Percentiles rank a stretch among this genome's conserved stretches.
These are phyloP conservation scores for Epichloe sylvatica DNA, from an alignment of 2,329 filamentous ascomycete species.

Conservation along the genomic window DNA sequence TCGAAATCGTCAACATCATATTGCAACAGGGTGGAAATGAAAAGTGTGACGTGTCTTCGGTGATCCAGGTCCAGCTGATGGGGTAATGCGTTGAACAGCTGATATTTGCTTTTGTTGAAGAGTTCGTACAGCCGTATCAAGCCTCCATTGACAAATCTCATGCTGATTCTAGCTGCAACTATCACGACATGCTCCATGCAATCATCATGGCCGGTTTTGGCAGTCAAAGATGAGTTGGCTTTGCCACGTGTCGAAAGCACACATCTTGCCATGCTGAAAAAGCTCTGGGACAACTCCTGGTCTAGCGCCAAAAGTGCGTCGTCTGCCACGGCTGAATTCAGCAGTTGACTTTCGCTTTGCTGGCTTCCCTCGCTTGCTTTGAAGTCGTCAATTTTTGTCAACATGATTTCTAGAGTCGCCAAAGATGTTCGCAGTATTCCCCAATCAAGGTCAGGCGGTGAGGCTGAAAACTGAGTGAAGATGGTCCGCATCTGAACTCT, in stretches of 20 bases:
- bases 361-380: conserved; percentile 24
- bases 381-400: conserved; percentile 31
- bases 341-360: conserved; percentile 22
- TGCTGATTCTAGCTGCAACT: conserved; percentile 32
- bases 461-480: conserved; percentile 33
- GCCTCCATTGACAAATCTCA: conserved; percentile 30
- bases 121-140: conserved; percentile 30
- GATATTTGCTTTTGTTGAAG: conserved; percentile 34
- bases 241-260: conserved; percentile 16
- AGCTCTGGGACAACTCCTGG: conserved; percentile 30
- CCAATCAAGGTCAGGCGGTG: conserved; percentile 33
- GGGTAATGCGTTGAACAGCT: conserved; percentile 32
- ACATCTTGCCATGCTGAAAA: conserved; percentile 34
- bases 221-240: conserved; percentile 6
- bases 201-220: conserved; percentile 11
- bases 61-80: conserved; percentile 26
- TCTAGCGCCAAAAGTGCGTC: conserved; percentile 35
- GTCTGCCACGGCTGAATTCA: conserved; percentile 29
- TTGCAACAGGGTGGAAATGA: conserved; percentile 36
- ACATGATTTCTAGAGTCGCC: conserved; percentile 32
- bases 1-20: conserved; percentile 32
- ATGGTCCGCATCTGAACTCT: conserved; percentile 36
- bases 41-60: conserved; percentile 35
- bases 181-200: conserved; percentile 32
- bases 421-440: conserved; percentile 29